phyloP scores from a whole-genome alignment of 2,329 filamentous ascomycete species.

The Lecanoromycetidae sp. region DNA sequence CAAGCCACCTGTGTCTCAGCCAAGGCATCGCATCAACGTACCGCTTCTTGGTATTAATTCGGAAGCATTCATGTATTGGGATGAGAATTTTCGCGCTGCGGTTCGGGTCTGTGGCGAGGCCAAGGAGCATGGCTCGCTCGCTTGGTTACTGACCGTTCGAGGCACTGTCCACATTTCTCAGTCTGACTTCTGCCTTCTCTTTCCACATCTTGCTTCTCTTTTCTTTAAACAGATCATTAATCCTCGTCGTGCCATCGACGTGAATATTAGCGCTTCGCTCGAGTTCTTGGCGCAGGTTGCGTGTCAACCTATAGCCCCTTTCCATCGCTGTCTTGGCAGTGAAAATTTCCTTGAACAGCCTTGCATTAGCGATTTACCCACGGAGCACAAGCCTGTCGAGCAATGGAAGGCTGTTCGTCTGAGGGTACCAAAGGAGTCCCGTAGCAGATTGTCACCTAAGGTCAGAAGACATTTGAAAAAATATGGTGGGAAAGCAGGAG shows the following conservation, averaged over 20 bases:
- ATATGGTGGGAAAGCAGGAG: constrained; percentile 30
- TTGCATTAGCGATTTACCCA: constrained; percentile 37
- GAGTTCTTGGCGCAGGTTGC: constrained; percentile 49
- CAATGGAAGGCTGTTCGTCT: constrained; percentile 48
- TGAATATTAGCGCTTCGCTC: constrained; percentile 51
- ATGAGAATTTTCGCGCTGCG: constrained; percentile 45
- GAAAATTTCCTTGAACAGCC: constrained; percentile 40
- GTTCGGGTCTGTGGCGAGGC: constrained; percentile 43
- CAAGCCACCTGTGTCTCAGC: constrained; percentile 31
- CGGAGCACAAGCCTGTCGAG: constrained; percentile 43
- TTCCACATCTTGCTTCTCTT: constrained; percentile 45
- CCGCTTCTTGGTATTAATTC: constrained; percentile 53
- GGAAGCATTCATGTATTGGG: constrained; percentile 61
- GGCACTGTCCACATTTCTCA: constrained; percentile 56
- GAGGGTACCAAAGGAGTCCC: constrained; percentile 43
- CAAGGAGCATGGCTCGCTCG: constrained; percentile 33
- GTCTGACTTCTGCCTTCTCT: constrained; percentile 54
- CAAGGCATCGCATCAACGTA: constrained; percentile 36
- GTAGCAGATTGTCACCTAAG: constrained; percentile 27
- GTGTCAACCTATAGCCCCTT: constrained; percentile 25
- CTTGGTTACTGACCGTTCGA: constrained; percentile 34
- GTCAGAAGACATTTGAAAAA: constrained; percentile 25
- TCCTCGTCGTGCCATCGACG: constrained; percentile 48
- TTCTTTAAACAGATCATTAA: constrained; percentile 53
- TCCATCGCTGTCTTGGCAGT: constrained; percentile 37